Base-by-base conservation (phyloP, 805 yeast genomes). In the Cyberlindnera americana region DNA sequence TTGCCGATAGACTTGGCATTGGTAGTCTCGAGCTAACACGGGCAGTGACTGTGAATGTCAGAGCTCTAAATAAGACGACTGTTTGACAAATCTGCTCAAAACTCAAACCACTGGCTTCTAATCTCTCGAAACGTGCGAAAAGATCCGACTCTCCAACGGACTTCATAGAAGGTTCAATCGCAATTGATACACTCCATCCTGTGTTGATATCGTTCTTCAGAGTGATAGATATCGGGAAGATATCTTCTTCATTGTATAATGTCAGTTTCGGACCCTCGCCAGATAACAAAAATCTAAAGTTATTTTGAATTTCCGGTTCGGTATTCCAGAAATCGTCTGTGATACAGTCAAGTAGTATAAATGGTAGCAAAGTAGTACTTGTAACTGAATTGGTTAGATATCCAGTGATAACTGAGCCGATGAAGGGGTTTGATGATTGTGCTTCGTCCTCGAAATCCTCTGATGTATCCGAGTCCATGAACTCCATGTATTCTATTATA, bases 261-360 rank as follows among this genome's bases (percentile, higher is more conserved):
- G 15, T 9, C 14, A 40, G 24, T n/a, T 30, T 24, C 15, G 43
- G 40, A 9, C 33, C 27, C 24, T 33, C 28, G 13, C 38, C 42
- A 14, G 29, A n/a, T 10, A 35, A 29, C 10, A 32, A 17, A 17
- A 40, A 35, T 13, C 40, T 21, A 33, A 40, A 40, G 18, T 30
- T 13, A 6, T 32, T 30, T 2, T 28, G 10, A 23, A 40, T 40
- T 6, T 35, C 30, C 18, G 13, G 10, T 12, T 19, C 19, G 3
- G 31, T 18, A 29, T 35, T 40, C 39, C 43, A 35, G 12, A 40
- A 21, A 32, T 40, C 43, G 24, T 32, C 35, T 7, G 35, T 32
- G 8, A 32, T 21, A 23, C 35, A 32, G 17, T 32, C 35, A 24
- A 32, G 17, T 17, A 32, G 17, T 7, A 23, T 17, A 32, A 9